Evolutionary conservation across 1,284 basidiomycete species (phyloP).

Genomic region (Cryptococcus jaspeensis): DNA sequence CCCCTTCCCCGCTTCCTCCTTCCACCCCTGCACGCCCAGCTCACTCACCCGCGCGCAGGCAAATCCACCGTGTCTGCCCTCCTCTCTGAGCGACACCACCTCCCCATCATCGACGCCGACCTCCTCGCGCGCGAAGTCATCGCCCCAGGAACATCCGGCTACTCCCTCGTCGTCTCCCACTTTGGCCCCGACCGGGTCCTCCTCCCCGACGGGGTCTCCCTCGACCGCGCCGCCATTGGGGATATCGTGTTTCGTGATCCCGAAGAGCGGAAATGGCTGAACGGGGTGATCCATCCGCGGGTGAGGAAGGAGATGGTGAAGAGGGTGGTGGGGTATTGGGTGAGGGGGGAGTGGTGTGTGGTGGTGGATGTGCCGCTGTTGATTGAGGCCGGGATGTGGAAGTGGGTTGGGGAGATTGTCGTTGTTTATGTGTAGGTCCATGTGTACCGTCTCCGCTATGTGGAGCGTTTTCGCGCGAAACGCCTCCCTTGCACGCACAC

Average conservation of each 20-base stretch:
- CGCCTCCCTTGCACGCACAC: not conserved
- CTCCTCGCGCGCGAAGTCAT: constrained; percentile 84
- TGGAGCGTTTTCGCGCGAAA: not conserved
- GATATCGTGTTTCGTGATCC: constrained; percentile 79
- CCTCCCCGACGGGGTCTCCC: constrained; percentile 60
- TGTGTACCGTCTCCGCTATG: not conserved
- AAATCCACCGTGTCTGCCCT: constrained; percentile 88
- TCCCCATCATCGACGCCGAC: constrained; percentile 92
- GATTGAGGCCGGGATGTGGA: constrained; percentile 85
- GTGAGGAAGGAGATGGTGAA: constrained; percentile 74
- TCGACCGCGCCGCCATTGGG: constrained; percentile 83
- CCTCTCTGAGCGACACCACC: constrained; percentile 57
- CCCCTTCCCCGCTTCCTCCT: not conserved
- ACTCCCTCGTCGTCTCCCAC: constrained; percentile 63
- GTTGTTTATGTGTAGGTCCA: constrained; percentile 67
- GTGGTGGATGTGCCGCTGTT: constrained; percentile 91
- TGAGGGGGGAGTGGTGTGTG: constrained; percentile 72
- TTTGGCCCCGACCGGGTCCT: constrained; percentile 72
- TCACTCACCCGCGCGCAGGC: constrained; percentile 25
- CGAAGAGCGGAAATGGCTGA: constrained; percentile 68
- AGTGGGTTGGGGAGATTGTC: constrained; percentile 76
- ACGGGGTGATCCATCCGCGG: constrained; percentile 85
- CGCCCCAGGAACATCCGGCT: constrained; percentile 74
- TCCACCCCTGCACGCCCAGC: not conserved
- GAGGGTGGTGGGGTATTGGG: constrained; percentile 70